These are phyloP conservation scores for Nakaseomyces nivariensis DNA, from an alignment of 1,139 yeast genomes.

Conservation along the genomic window DNA sequence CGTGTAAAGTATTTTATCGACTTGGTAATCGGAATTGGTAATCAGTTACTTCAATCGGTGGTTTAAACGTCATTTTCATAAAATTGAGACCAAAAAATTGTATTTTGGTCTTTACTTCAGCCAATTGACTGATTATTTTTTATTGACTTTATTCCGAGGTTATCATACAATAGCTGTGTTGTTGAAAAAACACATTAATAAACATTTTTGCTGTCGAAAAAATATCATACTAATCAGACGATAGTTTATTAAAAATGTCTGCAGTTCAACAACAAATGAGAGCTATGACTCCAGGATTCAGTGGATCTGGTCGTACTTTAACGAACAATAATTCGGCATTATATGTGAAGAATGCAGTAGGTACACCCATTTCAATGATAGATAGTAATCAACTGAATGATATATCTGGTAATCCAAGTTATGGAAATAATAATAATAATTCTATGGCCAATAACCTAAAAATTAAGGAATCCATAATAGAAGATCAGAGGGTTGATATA, in stretches of 20 bases:
- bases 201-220: too few species aligned
- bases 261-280: slow-evolving; percentile 3
- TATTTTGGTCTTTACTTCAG: neutral
- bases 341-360: slow-evolving; percentile 3
- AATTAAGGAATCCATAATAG: slow-evolving; percentile 1
- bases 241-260: neutral
- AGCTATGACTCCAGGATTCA: slow-evolving; percentile 2
- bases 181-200: too few species aligned
- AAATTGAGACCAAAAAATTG: neutral
- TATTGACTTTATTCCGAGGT: neutral
- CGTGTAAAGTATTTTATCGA: neutral
- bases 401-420: slow-evolving; percentile 2
- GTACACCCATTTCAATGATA: slow-evolving; percentile 2
- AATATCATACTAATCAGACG: too few species aligned
- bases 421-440: neutral
- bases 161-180: too few species aligned
- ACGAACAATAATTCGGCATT: slow-evolving; percentile 5
- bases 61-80: too few species aligned
- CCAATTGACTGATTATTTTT: neutral
- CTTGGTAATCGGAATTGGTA: neutral
- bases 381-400: slow-evolving; percentile 5
- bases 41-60: too few species aligned
- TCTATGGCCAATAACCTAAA: neutral
- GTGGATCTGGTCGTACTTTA: neutral
- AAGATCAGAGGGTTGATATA: slow-evolving; percentile 51